A percentile compares a stretch with the other conserved stretches of the same genome.
Evolutionary conservation across 371 early-diverging fungal genomes (phyloP).

Genomic region (Mortierella sp.): DNA sequence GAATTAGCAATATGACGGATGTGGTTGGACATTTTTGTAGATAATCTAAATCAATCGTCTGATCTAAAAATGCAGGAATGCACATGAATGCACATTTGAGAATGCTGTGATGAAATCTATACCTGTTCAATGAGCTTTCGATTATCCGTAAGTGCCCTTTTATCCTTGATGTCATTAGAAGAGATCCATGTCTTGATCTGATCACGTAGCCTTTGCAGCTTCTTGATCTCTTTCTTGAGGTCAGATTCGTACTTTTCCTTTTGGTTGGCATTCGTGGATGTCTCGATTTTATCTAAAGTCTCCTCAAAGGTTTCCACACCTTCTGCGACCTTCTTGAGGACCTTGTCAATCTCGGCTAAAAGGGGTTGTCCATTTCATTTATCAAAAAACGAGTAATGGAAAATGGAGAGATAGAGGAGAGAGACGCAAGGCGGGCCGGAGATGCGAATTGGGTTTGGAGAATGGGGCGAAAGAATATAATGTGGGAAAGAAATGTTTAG

Average conservation of each 20-base stretch:
- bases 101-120: not conserved
- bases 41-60: too few species aligned
- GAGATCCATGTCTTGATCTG: constrained; percentile 97
- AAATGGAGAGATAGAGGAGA: not conserved
- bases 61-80: not conserved
- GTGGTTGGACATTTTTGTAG: too few species aligned
- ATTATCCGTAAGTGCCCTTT: constrained; percentile 87
- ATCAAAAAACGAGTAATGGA: not conserved
- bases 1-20: not conserved
- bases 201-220: constrained; percentile 94
- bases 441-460: not conserved
- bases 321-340: constrained; percentile 95
- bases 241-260: constrained; percentile 97
- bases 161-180: constrained; percentile 96
- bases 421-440: not conserved
- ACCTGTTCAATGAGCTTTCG: constrained; percentile 93
- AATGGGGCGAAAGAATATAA: not conserved
- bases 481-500: constrained; percentile 7
- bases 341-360: constrained; percentile 92
- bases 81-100: not conserved
- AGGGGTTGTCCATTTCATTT: not conserved
- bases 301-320: constrained; percentile 95
- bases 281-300: constrained; percentile 90
- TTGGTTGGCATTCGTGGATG: constrained; percentile 85
- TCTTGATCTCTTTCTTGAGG: constrained; percentile 98